Conservation (phyloP, 2,329 filamentous ascomycete species). For the Fusarium fracticaudum region DNA sequence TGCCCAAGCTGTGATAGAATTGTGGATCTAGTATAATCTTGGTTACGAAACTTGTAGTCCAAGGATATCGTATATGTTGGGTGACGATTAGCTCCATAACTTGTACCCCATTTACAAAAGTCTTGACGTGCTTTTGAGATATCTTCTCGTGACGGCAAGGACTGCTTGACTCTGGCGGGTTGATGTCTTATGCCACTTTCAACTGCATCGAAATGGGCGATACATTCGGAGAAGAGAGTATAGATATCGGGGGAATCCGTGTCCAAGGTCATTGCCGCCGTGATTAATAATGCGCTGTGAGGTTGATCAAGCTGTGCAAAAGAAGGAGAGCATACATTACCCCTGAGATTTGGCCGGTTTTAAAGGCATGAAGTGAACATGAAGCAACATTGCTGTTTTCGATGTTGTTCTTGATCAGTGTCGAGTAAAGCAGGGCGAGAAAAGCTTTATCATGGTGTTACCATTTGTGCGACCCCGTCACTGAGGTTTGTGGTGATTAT, state of each 20-base stretch:
- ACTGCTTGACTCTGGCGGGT: neutral
- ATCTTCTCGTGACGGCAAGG: neutral
- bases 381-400: neutral
- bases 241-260: neutral
- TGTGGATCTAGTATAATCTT: slow-evolving; percentile 4
- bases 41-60: slow-evolving; percentile 26
- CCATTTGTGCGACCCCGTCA: slow-evolving; percentile 21
- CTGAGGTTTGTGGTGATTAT: neutral
- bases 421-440: neutral
- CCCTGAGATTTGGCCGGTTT: neutral
- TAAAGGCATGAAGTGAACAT: neutral
- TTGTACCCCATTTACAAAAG: slow-evolving; percentile 13
- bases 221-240: slow-evolving; percentile 10
- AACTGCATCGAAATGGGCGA: slow-evolving; percentile 2
- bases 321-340: neutral
- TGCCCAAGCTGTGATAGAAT: slow-evolving; percentile 11
- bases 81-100: slow-evolving; percentile 12
- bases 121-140: slow-evolving; percentile 1
- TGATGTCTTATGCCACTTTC: neutral
- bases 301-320: neutral
- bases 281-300: neutral
- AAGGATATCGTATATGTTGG: slow-evolving; percentile 16
- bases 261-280: neutral
- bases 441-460: slow-evolving; percentile 19
- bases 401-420: neutral